A percentile compares a stretch with the other conserved stretches of the same genome.
Conservation (phyloP, 805 yeast species). For the Suhomyces sp. region DNA sequence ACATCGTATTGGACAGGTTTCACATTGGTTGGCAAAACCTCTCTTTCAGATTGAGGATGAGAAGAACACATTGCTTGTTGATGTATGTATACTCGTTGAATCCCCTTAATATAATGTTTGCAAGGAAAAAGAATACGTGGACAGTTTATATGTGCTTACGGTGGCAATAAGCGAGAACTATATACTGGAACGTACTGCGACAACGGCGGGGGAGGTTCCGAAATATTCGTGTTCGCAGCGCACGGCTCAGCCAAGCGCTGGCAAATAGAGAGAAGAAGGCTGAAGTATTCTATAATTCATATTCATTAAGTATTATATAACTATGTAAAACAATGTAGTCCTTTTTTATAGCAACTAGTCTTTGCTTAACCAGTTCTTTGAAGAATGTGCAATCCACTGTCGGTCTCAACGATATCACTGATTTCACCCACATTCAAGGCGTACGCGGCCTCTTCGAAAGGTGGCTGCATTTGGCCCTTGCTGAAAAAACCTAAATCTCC, state of each 20-base stretch:
- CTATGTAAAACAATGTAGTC: neutral
- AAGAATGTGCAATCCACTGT: constrained; percentile 86
- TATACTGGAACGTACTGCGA: neutral
- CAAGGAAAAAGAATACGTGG: neutral
- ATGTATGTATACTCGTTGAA: neutral
- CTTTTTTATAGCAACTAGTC: neutral
- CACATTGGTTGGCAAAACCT: constrained; percentile 43
- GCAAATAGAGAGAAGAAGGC: neutral
- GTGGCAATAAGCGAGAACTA: neutral
- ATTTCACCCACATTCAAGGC: constrained; percentile 77
- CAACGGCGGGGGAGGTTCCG: neutral
- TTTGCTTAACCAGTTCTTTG: constrained; percentile 66
- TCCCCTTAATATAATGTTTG: neutral
- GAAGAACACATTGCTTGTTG: neutral
- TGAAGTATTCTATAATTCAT: neutral
- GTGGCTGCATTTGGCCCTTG: constrained; percentile 92
- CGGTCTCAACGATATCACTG: constrained; percentile 81
- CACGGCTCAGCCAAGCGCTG: neutral
- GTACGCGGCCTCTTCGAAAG: constrained; percentile 87
- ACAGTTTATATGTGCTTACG: neutral
- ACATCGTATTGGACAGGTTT: constrained; percentile 41
- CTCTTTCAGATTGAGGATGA: constrained; percentile 23
- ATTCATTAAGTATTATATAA: neutral
- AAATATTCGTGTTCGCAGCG: neutral
- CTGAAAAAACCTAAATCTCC: constrained; percentile 93